These are phyloP conservation scores for Fusarium agapanthi DNA, from an alignment of 2,329 filamentous ascomycete genomes.

Conservation along the genomic window DNA sequence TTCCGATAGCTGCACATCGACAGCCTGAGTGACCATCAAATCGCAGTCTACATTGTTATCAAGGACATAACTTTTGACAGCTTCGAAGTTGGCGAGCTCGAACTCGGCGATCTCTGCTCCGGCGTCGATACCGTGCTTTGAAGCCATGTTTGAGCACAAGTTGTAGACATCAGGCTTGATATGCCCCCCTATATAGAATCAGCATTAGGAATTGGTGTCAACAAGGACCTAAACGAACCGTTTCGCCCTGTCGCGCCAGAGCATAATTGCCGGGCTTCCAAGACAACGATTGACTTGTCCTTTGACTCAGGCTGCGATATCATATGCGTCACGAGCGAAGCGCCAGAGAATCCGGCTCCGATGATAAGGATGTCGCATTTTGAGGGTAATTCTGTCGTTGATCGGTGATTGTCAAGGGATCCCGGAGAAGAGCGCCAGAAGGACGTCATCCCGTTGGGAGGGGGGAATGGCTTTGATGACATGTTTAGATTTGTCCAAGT, in stretches of 20 bases:
- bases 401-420: conserved; percentile 2
- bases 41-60: conserved; percentile 54
- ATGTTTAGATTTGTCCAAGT: background rate
- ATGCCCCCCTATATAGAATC: conserved; percentile 1
- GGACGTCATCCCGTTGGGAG: conserved; percentile 8
- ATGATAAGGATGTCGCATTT: conserved; percentile 57
- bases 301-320: conserved; percentile 29
- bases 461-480: background rate
- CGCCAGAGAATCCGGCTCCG: conserved; percentile 57
- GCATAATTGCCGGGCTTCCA: conserved; percentile 49
- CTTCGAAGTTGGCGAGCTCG: conserved; percentile 20
- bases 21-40: conserved; percentile 51
- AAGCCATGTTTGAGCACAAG: background rate
- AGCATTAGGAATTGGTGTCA: accelerated
- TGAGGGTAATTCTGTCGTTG: conserved; percentile 42
- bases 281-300: conserved; percentile 40
- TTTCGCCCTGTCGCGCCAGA: conserved; percentile 52
- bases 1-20: conserved; percentile 50
- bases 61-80: conserved; percentile 49
- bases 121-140: conserved; percentile 15
- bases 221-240: conserved; percentile 20
- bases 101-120: conserved; percentile 36
- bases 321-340: conserved; percentile 54
- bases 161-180: conserved; percentile 34
- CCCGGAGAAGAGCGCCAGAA: conserved; percentile 17